Base-by-base conservation (phyloP, 2,329 filamentous ascomycete species). In the Hypoxylon sp. region DNA sequence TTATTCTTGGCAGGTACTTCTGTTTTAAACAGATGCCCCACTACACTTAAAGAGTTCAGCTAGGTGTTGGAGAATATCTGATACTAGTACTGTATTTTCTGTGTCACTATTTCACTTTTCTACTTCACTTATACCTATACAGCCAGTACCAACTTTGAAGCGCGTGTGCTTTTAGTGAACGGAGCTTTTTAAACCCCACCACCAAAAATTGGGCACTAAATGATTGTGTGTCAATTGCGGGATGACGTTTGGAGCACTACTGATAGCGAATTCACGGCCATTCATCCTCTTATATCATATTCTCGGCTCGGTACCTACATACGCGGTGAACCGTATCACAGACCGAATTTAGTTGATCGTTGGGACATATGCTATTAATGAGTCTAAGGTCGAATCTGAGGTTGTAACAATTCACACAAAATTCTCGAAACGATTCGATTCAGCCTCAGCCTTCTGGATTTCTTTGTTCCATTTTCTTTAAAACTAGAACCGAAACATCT, bases 141-240 rank as follows among this genome's bases (percentile, higher is more conserved):
- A 54, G 54, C 53, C 6, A 26, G 54, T 52, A 58, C 53, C n/a
- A 14, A 31, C 33, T 4, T 22, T 22, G 19, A 50, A 33, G 26
- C 26, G 19, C 3, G 50, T 29, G 26, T 26, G 10, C 31, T 48
- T 48, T 29, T 33, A 11, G 29, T 26, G 17, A 37, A 29, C 44
- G 55, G 31, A 59, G 33, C 44, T 26, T 31, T 29, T 35, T 10
- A 22, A 51, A 59, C 63, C 59, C 66, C 66, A 69, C 63, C 31
- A 59, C 57, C 48, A 48, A 66, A 66, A 57, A 66, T 66, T 63
- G 37, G 63, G 59, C 59, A 53, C 54, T 60, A 31, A 59, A 51
- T 24, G 42, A 5, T 9, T n/a, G 47, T 62, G 51, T 50, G 29
- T 39, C 33, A 46, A 19, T 63, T 53, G 31, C 59, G 58, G 59